These are phyloP conservation scores for Stipa capillata DNA, from an alignment of 176 grass and related monocot species.

Conservation along the genomic window DNA sequence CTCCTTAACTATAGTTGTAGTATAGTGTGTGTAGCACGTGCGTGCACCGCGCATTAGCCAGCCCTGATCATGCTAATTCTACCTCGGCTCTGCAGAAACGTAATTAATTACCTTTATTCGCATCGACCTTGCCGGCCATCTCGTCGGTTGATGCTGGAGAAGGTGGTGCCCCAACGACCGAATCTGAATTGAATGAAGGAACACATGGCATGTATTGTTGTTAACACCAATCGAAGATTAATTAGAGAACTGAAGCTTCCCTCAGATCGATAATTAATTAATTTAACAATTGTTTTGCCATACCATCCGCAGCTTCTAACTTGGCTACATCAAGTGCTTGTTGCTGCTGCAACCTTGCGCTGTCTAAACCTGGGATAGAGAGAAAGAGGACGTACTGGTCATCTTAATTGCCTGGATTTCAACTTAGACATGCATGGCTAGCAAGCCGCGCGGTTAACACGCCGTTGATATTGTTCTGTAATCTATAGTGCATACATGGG, in stretches of 20 bases:
- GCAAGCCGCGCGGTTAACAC: neutral
- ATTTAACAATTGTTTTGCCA: neutral
- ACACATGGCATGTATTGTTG: neutral
- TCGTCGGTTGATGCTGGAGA: neutral
- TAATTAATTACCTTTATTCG: neutral
- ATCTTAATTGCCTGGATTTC: neutral
- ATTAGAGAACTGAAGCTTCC: neutral
- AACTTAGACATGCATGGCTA: neutral
- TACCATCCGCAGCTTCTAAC: neutral
- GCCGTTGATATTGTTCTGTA: neutral
- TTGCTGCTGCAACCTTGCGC: neutral
- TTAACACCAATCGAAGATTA: neutral
- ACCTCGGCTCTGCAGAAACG: neutral
- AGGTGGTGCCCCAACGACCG: neutral
- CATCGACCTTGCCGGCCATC: neutral
- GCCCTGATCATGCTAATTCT: neutral
- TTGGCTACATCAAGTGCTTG: neutral
- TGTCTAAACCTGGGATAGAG: slow-evolving; percentile 20
- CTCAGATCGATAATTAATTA: neutral
- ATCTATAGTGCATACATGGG: neutral
- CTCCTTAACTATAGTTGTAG: neutral
- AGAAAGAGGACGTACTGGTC: neutral
- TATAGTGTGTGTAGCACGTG: neutral
- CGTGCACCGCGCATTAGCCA: neutral
- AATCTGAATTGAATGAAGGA: slow-evolving; percentile 14